Evolutionary conservation across 164 flowering plant species (phyloP).

Genomic region (Litsea cubeba): DNA sequence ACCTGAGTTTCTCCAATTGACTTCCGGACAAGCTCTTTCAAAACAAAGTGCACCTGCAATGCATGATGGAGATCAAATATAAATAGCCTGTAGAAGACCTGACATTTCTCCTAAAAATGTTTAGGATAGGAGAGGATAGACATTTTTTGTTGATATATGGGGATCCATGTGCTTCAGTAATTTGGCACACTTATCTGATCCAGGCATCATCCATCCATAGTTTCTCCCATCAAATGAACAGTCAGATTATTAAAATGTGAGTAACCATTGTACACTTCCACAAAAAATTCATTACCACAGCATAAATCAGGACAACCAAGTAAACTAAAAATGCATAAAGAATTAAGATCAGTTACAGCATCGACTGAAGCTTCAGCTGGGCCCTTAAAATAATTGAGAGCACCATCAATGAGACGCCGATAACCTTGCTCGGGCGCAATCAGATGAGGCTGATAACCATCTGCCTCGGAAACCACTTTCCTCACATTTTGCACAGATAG

Average conservation of each 20-base stretch:
- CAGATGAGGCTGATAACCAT: slow-evolving; percentile 90
- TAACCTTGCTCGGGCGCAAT: slow-evolving; percentile 90
- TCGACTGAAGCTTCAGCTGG: slow-evolving; percentile 78
- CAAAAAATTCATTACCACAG: too few species aligned
- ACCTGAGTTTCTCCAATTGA: slow-evolving; percentile 52
- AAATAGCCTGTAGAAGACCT: not conserved
- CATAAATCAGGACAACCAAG: too few species aligned
- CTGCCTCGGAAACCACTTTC: slow-evolving; percentile 81
- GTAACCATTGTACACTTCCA: too few species aligned
- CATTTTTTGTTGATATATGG: too few species aligned
- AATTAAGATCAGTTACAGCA: slow-evolving; percentile 36
- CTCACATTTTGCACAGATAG: slow-evolving; percentile 75
- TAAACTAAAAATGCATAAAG: not conserved
- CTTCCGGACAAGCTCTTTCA: slow-evolving; percentile 54
- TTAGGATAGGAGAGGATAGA: too few species aligned
- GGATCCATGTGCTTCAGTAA: too few species aligned
- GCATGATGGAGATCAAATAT: not conserved
- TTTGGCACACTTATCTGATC: too few species aligned
- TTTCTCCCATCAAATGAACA: too few species aligned
- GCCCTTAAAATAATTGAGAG: slow-evolving; percentile 50
- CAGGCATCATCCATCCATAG: too few species aligned
- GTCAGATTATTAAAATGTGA: too few species aligned
- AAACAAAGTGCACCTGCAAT: slow-evolving; percentile 44
- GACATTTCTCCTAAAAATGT: too few species aligned
- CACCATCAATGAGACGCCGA: slow-evolving; percentile 65